Evolutionary conservation across 768 basidiomycete species (phyloP).

Genomic region (Amanita pseudoporphyria): DNA sequence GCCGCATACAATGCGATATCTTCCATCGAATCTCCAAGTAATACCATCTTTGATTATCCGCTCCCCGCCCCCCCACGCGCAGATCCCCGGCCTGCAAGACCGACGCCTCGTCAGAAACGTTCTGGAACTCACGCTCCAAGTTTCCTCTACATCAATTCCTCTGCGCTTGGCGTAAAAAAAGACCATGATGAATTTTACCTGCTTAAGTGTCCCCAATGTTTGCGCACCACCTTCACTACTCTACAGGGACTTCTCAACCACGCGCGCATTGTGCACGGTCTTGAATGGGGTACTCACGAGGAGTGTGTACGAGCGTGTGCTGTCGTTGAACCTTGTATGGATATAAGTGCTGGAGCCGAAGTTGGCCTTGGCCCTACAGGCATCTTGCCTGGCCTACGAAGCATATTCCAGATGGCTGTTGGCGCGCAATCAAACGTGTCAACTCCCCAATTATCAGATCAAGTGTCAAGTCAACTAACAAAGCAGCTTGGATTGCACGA

Average conservation of each 20-base stretch:
- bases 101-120: slow-evolving; percentile 19
- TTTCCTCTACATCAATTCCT: slow-evolving; percentile 32
- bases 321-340: slow-evolving; percentile 28
- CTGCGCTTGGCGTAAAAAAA: slow-evolving; percentile 14
- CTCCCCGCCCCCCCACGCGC: slow-evolving; percentile 16
- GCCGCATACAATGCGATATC: slow-evolving; percentile 32
- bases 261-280: slow-evolving; percentile 36
- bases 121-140: slow-evolving; percentile 15
- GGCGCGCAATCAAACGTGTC: slow-evolving; percentile 13
- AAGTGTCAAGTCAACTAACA: slow-evolving; percentile 15
- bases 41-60: slow-evolving; percentile 27
- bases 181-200: slow-evolving; percentile 22
- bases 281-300: slow-evolving; percentile 47
- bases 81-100: slow-evolving; percentile 14
- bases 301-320: slow-evolving; percentile 45
- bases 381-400: slow-evolving; percentile 36
- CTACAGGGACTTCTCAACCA: slow-evolving; percentile 49
- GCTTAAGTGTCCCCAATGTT: slow-evolving; percentile 37
- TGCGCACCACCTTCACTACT: slow-evolving; percentile 34
- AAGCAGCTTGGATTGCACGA: slow-evolving; percentile 38
- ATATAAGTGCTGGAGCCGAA: slow-evolving; percentile 31
- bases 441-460: neutral
- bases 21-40: slow-evolving; percentile 29
- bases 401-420: slow-evolving; percentile 41
- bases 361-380: slow-evolving; percentile 32